Evolutionary conservation across 2,329 filamentous ascomycete genomes (phyloP).

Genomic region (Aureobasidium sp.): DNA sequence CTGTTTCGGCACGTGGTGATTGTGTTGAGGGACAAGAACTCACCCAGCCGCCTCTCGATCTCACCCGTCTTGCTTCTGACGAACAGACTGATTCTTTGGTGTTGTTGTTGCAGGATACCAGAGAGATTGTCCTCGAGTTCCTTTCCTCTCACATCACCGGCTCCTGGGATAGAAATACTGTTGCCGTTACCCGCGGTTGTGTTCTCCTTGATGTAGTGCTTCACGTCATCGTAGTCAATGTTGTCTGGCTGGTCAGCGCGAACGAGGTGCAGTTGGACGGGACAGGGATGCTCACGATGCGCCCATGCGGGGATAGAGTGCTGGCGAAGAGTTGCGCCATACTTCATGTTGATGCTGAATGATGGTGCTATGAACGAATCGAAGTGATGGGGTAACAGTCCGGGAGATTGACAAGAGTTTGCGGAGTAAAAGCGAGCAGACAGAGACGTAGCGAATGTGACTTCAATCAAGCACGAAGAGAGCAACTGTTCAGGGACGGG

Average conservation of each 20-base stretch:
- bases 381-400: not conserved
- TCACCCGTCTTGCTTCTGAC: slow-evolving; percentile 73
- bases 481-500: not conserved
- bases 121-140: slow-evolving; percentile 67
- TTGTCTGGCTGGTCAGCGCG: slow-evolving; percentile 50
- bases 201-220: slow-evolving; percentile 72
- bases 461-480: not conserved
- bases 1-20: not conserved
- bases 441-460: not conserved
- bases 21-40: slow-evolving; percentile 18
- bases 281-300: slow-evolving; percentile 45
- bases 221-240: slow-evolving; percentile 81
- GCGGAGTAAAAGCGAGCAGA: slow-evolving; percentile 1
- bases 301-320: slow-evolving; percentile 78
- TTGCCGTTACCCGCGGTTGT: slow-evolving; percentile 62
- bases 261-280: not conserved
- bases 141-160: slow-evolving; percentile 44
- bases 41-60: slow-evolving; percentile 61
- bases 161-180: slow-evolving; percentile 67
- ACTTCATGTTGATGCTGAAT: slow-evolving; percentile 52
- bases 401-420: not conserved
- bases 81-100: slow-evolving; percentile 70
- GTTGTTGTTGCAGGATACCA: slow-evolving; percentile 59
- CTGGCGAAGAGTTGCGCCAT: slow-evolving; percentile 63
- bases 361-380: not conserved